Evolutionary conservation across 805 yeast species (phyloP).

Genomic region (Yamadazyma akitaensis): DNA sequence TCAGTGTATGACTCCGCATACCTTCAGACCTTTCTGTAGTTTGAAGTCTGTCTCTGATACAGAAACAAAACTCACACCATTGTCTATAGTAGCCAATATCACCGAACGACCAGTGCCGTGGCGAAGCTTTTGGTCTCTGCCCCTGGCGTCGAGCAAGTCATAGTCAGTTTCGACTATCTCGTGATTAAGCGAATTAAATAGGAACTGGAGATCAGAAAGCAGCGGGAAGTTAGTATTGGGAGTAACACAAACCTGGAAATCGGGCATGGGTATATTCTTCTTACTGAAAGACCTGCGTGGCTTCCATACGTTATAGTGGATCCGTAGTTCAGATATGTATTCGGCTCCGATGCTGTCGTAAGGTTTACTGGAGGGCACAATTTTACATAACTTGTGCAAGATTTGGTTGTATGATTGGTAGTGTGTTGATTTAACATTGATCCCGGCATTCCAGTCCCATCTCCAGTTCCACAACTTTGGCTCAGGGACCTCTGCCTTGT

Average conservation of each 20-base stretch:
- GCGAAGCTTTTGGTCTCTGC: conserved; percentile 43
- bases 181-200: conserved; percentile 20
- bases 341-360: neutral
- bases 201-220: conserved; percentile 34
- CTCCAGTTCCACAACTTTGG: neutral
- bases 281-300: conserved; percentile 73
- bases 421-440: conserved; percentile 6
- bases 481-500: neutral
- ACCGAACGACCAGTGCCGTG: conserved; percentile 50
- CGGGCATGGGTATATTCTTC: conserved; percentile 65
- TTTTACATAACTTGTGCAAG: conserved; percentile 1
- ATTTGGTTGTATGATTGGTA: conserved; percentile 7
- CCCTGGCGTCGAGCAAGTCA: conserved; percentile 15
- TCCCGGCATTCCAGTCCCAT: conserved; percentile 3
- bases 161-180: neutral
- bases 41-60: conserved; percentile 51
- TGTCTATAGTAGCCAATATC: conserved; percentile 68
- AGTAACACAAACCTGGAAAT: conserved; percentile 65
- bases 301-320: conserved; percentile 77
- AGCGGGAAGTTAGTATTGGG: conserved; percentile 43
- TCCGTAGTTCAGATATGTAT: conserved; percentile 15
- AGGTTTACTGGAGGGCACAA: conserved; percentile 2
- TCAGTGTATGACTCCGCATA: conserved; percentile 2
- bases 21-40: conserved; percentile 9
- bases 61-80: conserved; percentile 68